A percentile compares a stretch with the other conserved stretches of the same genome.
Conservation (phyloP, 1,284 basidiomycete genomes). For the Moesziomyces parantarcticus region DNA sequence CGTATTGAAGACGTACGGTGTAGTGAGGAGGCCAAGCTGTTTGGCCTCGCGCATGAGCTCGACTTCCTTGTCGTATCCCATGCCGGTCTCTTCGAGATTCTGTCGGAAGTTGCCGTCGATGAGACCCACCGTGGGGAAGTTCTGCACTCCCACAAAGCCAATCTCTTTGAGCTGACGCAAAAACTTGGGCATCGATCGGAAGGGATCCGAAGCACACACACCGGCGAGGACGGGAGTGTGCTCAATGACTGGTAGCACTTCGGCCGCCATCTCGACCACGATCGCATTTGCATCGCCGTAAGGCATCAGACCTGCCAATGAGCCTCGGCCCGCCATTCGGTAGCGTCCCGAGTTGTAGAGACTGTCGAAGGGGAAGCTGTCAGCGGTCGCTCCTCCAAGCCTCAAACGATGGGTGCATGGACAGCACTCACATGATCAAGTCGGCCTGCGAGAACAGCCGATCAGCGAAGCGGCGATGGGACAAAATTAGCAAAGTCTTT, state of each 20-base stretch:
- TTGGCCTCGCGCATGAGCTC: constrained; percentile 40
- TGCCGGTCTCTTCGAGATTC: constrained; percentile 50
- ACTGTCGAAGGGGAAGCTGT: neutral
- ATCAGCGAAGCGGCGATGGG: too few species aligned
- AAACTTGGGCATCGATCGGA: constrained; percentile 46
- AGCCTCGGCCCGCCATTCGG: constrained; percentile 45
- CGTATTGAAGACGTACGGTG: constrained; percentile 42
- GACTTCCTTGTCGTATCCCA: constrained; percentile 45
- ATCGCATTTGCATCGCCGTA: constrained; percentile 50
- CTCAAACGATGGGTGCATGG: neutral
- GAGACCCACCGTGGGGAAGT: constrained; percentile 49
- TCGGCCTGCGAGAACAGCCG: constrained; percentile 8
- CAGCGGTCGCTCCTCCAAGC: neutral
- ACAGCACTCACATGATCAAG: constrained; percentile 29
- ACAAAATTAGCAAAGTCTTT: neutral
- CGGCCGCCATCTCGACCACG: constrained; percentile 43
- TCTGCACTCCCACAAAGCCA: constrained; percentile 47
- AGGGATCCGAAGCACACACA: constrained; percentile 43
- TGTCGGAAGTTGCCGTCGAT: constrained; percentile 47
- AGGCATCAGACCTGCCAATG: constrained; percentile 44
- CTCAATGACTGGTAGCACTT: constrained; percentile 35
- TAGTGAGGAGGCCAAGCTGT: constrained; percentile 35
- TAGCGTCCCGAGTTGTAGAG: constrained; percentile 48
- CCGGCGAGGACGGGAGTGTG: constrained; percentile 49
- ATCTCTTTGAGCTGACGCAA: constrained; percentile 36